These are phyloP conservation scores for Fagus sylvatica DNA, from an alignment of 306 rosid genomes.

Conservation along the genomic window DNA sequence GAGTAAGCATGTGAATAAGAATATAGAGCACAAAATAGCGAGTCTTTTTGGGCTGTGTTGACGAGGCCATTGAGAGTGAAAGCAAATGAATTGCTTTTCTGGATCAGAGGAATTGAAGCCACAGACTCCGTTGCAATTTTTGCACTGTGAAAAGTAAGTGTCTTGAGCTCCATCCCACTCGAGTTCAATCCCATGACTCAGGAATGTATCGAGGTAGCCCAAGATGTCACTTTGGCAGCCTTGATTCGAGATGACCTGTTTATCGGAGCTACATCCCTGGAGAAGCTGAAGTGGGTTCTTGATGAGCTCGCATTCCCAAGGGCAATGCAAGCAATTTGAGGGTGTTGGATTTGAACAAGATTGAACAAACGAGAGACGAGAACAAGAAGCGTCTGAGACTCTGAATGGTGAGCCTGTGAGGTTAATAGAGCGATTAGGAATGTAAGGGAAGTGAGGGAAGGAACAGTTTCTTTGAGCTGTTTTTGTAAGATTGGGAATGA, in stretches of 20 bases:
- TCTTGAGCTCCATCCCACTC: constrained; percentile 78
- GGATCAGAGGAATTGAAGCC: constrained; percentile 77
- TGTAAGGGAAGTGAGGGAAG: constrained; percentile 23
- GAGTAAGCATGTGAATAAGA: constrained; percentile 44
- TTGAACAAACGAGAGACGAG: constrained; percentile 57
- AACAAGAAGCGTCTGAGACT: constrained; percentile 57
- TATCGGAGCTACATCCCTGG: constrained; percentile 50
- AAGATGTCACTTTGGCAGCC: constrained; percentile 68
- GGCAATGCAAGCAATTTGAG: constrained; percentile 66
- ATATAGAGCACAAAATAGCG: constrained; percentile 31
- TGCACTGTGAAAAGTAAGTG: constrained; percentile 61
- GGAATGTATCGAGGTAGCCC: constrained; percentile 46
- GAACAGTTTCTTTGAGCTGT: constrained; percentile 30
- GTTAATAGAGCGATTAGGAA: constrained; percentile 55
- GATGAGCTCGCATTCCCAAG: constrained; percentile 74
- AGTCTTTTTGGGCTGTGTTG: constrained; percentile 35
- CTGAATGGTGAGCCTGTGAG: constrained; percentile 66
- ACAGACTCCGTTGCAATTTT: constrained; percentile 58
- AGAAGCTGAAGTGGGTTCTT: constrained; percentile 54
- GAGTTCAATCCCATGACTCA: constrained; percentile 51
- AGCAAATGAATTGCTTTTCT: constrained; percentile 52
- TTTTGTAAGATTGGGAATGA: constrained; percentile 45
- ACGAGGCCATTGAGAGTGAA: constrained; percentile 47
- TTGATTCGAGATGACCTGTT: constrained; percentile 34
- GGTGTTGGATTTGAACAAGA: constrained; percentile 61